A percentile compares a stretch with the other conserved stretches of the same genome.
Evolutionary conservation across 352 stramenopile genomes (phyloP).

Genomic region (Thraustotheca clavata): DNA sequence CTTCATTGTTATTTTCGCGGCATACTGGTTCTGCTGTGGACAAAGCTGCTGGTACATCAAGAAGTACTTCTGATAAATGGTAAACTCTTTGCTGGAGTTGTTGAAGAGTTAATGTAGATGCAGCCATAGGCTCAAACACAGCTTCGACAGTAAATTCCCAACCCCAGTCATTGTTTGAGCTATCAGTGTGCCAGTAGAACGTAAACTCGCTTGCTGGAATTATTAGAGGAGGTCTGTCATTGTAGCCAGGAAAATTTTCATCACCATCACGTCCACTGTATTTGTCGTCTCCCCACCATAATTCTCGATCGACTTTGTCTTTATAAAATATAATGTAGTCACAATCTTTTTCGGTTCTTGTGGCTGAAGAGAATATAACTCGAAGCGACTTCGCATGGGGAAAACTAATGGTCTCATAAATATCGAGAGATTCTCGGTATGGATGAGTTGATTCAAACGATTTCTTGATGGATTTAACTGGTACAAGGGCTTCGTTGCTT

Average conservation of each 20-base stretch:
- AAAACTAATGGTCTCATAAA: constrained; percentile 76
- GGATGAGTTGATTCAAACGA: constrained; percentile 81
- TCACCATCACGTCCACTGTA: constrained; percentile 57
- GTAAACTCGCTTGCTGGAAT: constrained; percentile 73
- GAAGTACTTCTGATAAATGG: constrained; percentile 46
- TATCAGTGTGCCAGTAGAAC: constrained; percentile 77
- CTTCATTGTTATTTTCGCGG: not conserved
- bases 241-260: constrained; percentile 74
- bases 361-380: constrained; percentile 65
- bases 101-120: constrained; percentile 39
- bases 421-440: constrained; percentile 68
- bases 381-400: constrained; percentile 45
- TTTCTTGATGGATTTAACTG: constrained; percentile 42
- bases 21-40: too few species aligned
- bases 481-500: constrained; percentile 37
- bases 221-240: constrained; percentile 47
- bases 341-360: constrained; percentile 50
- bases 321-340: constrained; percentile 86
- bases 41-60: not conserved
- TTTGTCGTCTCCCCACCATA: constrained; percentile 43
- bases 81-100: constrained; percentile 53
- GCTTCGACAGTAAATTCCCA: constrained; percentile 72
- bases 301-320: constrained; percentile 39
- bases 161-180: constrained; percentile 83
- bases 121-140: constrained; percentile 39